Base-by-base conservation (phyloP, 208 protist genomes). In the Trypanosoma avium region DNA sequence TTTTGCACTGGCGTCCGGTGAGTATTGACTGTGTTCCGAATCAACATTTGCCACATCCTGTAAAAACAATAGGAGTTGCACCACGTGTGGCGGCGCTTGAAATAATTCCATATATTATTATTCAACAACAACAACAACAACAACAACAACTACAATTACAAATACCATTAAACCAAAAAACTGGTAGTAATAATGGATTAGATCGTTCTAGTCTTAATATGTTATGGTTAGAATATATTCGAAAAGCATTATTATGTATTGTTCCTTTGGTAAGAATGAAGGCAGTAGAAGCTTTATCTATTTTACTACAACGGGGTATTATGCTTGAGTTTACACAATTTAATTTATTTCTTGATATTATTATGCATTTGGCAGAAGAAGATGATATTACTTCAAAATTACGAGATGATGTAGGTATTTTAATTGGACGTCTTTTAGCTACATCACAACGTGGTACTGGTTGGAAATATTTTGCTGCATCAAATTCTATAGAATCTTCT, bases 41-140 rank as follows among this genome's bases (percentile, higher is more conserved):
- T 5, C 50, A 59, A 4, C 62, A 85, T 27, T 74, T 94, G 50
- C 88, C 88, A 2, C 83, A 88, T 46, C 79, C 80, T 10, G 40
- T 75, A 0, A 75, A 75, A 55, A 78, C 73, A 45, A 22, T 62
- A 4, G 76, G 79, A 10, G 35, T 82, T 22, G 66, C 74, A 10
- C 61, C 60, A 7, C 74, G 88, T 4, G 46, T 85, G 19, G 55
- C 69, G 13, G 82, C 74, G 4, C 71, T 90, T 33, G 57, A 65
- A 15, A 27, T 79, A 15, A 33, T 87, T 42, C 84, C 72, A 24
- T 60, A 30, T 26, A 21, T 78, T 36, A 42, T 71, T 62, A 3
- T 61, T 26, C 1, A 8, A 42, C 32, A 56, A 24, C 57, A 38
- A 42, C 57, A 33, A 35, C 61, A 46, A 7, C 33, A 50, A 24